Conservation (phyloP, 2,329 filamentous ascomycete species). For the Calonectria ilicicola region DNA sequence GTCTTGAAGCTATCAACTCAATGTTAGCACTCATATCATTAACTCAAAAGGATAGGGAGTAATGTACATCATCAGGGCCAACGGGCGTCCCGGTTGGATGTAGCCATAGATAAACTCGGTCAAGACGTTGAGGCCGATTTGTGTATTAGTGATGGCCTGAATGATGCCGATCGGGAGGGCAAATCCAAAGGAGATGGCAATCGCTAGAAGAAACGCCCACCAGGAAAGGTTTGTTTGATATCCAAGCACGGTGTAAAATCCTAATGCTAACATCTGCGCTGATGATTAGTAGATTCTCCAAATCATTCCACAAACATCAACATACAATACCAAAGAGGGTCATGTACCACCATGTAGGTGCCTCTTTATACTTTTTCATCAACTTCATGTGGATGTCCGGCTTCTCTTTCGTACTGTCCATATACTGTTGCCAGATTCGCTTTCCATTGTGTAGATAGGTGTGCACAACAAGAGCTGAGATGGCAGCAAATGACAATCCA, state of each 20-base stretch:
- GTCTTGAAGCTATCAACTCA: conserved; percentile 65
- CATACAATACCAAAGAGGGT: conserved; percentile 66
- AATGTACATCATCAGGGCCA: conserved; percentile 78
- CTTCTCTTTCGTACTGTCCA: conserved; percentile 68
- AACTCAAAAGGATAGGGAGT: too few species aligned
- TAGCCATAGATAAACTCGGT: conserved; percentile 82
- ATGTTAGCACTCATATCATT: not conserved
- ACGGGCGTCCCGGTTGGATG: conserved; percentile 77
- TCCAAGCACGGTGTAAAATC: conserved; percentile 65
- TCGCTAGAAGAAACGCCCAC: conserved; percentile 78
- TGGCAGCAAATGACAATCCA: conserved; percentile 78
- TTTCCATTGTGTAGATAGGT: conserved; percentile 75
- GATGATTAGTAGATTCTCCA: conserved; percentile 23
- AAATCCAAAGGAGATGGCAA: conserved; percentile 73
- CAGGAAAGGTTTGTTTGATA: conserved; percentile 77
- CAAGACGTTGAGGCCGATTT: conserved; percentile 80
- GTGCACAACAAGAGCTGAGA: conserved; percentile 76
- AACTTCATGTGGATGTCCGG: conserved; percentile 74
- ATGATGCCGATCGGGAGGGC: conserved; percentile 77
- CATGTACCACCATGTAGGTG: conserved; percentile 74
- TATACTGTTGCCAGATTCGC: conserved; percentile 74
- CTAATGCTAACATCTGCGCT: conserved; percentile 63
- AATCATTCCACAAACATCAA: conserved; percentile 7
- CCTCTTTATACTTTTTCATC: conserved; percentile 73
- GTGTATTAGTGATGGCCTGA: conserved; percentile 76